Conservation (phyloP, 1,284 basidiomycete species). For the Puccinia hordei region DNA sequence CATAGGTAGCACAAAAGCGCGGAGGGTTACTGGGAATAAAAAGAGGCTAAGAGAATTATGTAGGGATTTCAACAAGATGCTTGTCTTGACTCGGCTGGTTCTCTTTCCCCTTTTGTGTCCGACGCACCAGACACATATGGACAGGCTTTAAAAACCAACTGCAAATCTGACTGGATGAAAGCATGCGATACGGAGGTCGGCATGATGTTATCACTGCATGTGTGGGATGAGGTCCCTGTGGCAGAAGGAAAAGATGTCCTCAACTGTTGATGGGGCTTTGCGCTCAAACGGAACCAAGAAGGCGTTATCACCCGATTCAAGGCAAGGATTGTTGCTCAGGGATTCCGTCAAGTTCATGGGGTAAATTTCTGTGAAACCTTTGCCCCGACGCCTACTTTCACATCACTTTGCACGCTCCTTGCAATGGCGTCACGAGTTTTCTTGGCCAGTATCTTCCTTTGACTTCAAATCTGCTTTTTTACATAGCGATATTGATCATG, state of each 20-base stretch:
- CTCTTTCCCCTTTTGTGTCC: background rate
- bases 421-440: no score
- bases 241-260: background rate
- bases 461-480: constrained; percentile 20
- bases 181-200: background rate
- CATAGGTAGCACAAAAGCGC: no score
- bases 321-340: no score
- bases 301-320: background rate
- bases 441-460: no score
- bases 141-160: background rate
- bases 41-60: no score
- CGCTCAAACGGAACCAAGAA: background rate
- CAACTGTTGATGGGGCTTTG: background rate
- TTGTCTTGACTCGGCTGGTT: no score
- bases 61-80: no score
- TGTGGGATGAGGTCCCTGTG: background rate
- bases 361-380: no score
- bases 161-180: background rate
- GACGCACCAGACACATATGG: background rate
- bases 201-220: background rate
- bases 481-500: constrained; percentile 15
- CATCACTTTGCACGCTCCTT: no score
- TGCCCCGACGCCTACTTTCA: no score
- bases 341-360: no score
- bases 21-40: no score